Percentiles rank a stretch among this genome's conserved stretches.
Evolutionary conservation across 345 rosid genomes (phyloP).

Genomic region (Anacardium occidentale): DNA sequence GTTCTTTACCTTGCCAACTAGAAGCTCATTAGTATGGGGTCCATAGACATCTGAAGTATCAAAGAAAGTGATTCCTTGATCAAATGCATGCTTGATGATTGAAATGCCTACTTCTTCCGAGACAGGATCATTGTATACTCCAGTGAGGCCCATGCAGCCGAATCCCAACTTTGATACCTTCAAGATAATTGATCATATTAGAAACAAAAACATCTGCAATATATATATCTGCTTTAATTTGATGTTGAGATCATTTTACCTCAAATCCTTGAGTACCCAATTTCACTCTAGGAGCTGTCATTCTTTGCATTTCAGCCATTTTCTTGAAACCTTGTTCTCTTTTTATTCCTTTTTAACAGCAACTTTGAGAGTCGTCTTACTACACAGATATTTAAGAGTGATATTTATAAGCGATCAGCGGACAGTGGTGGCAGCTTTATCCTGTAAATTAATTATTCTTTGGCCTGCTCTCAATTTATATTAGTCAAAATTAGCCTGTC

Average conservation of each 20-base stretch:
- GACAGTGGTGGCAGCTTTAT: no score
- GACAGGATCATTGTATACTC: slow-evolving; percentile 28
- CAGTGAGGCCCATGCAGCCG: slow-evolving; percentile 37
- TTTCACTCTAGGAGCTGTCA: slow-evolving; percentile 13
- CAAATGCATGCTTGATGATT: slow-evolving; percentile 32
- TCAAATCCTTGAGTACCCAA: slow-evolving; percentile 29
- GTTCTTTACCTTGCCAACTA: slow-evolving; percentile 33
- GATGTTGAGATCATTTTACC: background rate
- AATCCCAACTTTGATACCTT: slow-evolving; percentile 47
- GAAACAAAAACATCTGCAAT: no score
- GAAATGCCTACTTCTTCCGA: slow-evolving; percentile 36
- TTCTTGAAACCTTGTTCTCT: background rate
- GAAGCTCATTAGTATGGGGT: slow-evolving; percentile 30
- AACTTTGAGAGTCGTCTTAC: background rate
- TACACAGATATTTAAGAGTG: no score
- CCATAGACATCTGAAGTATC: slow-evolving; percentile 40
- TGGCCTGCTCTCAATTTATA: no score
- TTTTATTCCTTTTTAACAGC: background rate
- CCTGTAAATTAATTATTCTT: no score
- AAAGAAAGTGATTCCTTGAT: slow-evolving; percentile 35
- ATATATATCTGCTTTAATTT: no score
- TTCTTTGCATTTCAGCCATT: slow-evolving; percentile 2
- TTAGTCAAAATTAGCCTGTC: no score
- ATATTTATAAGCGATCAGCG: no score
- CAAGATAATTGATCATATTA: background rate